phyloP scores from a whole-genome alignment of 768 basidiomycete genomes.

The Boletus rubescentipes region DNA sequence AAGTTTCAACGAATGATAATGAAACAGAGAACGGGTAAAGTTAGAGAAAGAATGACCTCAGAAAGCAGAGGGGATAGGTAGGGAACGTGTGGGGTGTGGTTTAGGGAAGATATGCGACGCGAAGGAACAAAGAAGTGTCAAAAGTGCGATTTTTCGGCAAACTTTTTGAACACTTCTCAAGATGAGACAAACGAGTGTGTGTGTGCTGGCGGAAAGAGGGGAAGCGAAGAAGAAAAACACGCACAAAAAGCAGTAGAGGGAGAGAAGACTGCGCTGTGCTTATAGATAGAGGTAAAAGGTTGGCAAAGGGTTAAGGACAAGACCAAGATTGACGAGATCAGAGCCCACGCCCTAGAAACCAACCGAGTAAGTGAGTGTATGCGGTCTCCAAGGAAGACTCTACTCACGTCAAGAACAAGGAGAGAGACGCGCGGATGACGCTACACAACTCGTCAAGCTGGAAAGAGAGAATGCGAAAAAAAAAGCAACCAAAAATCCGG shows the following conservation, averaged over 20 bases:
- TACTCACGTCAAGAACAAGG: conserved; percentile 27
- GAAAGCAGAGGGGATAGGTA: conserved; percentile 35
- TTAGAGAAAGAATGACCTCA: conserved; percentile 53
- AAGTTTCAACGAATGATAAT: conserved; percentile 39
- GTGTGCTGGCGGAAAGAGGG: conserved; percentile 23
- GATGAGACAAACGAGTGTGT: conserved; percentile 33
- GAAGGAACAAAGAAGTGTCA: conserved; percentile 21
- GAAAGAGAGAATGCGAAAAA: conserved; percentile 22
- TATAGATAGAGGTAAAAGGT: conserved; percentile 40
- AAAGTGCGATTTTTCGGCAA: conserved; percentile 28
- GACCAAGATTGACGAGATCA: conserved; percentile 35
- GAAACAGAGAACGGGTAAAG: conserved; percentile 48
- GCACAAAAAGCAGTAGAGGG: conserved; percentile 34
- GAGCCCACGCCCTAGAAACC: conserved; percentile 24
- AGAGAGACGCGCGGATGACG: conserved; percentile 10
- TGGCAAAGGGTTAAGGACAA: conserved; percentile 35
- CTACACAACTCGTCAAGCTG: conserved; percentile 22
- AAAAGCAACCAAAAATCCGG: conserved; percentile 16
- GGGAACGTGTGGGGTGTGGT: conserved; percentile 44
- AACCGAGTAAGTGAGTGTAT: conserved; percentile 10
- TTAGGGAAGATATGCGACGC: conserved; percentile 30
- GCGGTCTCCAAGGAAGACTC: background rate
- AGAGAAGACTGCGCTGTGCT: conserved; percentile 37
- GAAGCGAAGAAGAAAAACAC: conserved; percentile 38
- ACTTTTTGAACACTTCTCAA: conserved; percentile 28